Conservation (phyloP, 75 land plant genomes). For the Cryptomeria japonica region DNA sequence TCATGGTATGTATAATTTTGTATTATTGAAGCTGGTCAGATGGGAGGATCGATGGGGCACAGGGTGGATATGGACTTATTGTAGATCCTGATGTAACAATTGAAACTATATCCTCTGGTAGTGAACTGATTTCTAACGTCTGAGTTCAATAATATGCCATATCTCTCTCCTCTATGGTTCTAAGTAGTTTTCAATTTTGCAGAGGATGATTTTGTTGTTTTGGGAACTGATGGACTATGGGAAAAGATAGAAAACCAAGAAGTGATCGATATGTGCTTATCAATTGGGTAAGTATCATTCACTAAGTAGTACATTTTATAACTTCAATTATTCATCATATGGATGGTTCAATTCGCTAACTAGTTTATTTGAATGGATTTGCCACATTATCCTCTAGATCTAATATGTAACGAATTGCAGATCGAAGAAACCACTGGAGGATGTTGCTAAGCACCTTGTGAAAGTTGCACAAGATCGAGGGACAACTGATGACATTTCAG, state of each 20-base stretch:
- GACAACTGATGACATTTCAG: slow-evolving; percentile 48
- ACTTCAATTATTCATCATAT: background rate
- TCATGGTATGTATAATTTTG: slow-evolving; percentile 5
- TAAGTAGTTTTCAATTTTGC: slow-evolving; percentile 8
- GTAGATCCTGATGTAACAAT: slow-evolving; percentile 53
- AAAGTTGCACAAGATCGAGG: slow-evolving; percentile 45
- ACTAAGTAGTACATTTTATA: background rate
- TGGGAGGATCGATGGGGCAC: slow-evolving; percentile 44
- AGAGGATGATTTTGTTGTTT: slow-evolving; percentile 43
- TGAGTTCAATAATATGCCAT: background rate
- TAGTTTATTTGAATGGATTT: background rate
- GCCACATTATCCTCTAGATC: background rate
- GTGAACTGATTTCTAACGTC: background rate
- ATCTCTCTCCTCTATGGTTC: background rate
- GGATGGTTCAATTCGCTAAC: background rate
- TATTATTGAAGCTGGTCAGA: slow-evolving; percentile 42
- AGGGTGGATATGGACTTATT: slow-evolving; percentile 54
- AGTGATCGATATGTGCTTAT: slow-evolving; percentile 44
- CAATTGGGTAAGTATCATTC: slow-evolving; percentile 27
- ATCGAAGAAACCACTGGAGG: slow-evolving; percentile 17
- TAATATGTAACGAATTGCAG: slow-evolving; percentile 8
- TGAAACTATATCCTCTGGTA: slow-evolving; percentile 40
- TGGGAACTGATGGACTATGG: slow-evolving; percentile 58
- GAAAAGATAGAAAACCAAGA: slow-evolving; percentile 45
- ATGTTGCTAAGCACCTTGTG: slow-evolving; percentile 27